Conservation (phyloP, 225 moss, liverwort and hornwort genomes). For the Polytrichum formosum region DNA sequence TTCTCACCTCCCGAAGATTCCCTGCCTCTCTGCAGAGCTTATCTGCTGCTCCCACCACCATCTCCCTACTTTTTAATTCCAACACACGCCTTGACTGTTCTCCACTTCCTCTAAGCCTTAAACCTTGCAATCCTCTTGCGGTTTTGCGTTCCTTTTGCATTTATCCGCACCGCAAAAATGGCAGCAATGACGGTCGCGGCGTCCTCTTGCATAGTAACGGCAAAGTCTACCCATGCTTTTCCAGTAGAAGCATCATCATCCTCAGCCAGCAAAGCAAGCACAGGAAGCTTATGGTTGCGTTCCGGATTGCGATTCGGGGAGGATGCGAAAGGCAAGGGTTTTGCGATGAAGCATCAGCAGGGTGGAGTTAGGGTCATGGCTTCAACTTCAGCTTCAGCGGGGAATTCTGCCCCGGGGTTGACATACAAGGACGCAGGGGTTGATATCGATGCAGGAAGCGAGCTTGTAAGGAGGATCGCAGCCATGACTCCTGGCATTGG, state of each 20-base stretch:
- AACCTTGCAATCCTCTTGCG: neutral
- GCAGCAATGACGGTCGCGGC: neutral
- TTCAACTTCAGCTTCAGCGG: slow-evolving; percentile 1
- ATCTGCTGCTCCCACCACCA: neutral
- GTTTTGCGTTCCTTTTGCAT: neutral
- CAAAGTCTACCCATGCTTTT: neutral
- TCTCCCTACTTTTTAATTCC: neutral
- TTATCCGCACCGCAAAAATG: neutral
- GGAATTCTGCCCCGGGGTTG: slow-evolving; percentile 37
- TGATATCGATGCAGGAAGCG: slow-evolving; percentile 91
- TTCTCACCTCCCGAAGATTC: neutral
- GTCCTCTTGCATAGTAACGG: neutral
- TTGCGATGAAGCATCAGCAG: slow-evolving; percentile 5
- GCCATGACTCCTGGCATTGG: slow-evolving; percentile 90
- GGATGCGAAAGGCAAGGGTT: neutral
- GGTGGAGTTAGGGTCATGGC: slow-evolving; percentile 11
- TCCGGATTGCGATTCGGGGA: neutral
- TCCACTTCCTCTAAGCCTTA: too few species aligned
- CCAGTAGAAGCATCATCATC: neutral
- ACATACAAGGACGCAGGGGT: slow-evolving; percentile 96
- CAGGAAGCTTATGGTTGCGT: neutral
- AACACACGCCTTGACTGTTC: neutral
- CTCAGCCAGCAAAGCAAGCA: neutral
- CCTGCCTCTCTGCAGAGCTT: neutral
- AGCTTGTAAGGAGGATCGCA: slow-evolving; percentile 87